Conservation (phyloP, 345 rosid genomes). For the Eucalyptus camaldulensis region DNA sequence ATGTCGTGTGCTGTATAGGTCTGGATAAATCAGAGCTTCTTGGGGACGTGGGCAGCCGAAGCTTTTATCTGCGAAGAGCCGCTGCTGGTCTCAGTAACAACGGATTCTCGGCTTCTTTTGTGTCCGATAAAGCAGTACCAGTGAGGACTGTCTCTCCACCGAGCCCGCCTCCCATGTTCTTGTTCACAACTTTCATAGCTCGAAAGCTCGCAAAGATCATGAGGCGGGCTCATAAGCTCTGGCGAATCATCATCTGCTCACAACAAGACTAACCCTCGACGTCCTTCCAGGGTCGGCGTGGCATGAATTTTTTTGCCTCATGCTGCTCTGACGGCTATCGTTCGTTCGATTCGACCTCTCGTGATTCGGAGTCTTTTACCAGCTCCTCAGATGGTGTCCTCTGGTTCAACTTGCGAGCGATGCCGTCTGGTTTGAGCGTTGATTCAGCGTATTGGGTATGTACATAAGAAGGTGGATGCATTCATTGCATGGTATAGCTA, state of each 20-base stretch:
- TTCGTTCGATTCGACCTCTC: neutral
- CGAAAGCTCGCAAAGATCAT: conserved; percentile 32
- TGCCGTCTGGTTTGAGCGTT: neutral
- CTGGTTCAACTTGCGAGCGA: neutral
- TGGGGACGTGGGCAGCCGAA: conserved; percentile 66
- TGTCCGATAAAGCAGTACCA: neutral
- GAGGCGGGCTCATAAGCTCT: conserved; percentile 47
- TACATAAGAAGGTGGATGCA: neutral
- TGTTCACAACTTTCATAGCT: conserved; percentile 29
- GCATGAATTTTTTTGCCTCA: neutral
- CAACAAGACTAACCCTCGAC: conserved; percentile 2
- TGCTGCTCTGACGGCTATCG: neutral
- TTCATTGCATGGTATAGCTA: neutral
- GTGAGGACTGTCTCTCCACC: conserved; percentile 4
- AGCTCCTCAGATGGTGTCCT: neutral
- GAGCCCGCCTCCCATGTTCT: conserved; percentile 8
- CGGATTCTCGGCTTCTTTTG: conserved; percentile 1
- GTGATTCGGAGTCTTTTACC: neutral
- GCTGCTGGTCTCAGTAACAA: conserved; percentile 5
- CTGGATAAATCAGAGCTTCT: conserved; percentile 47
- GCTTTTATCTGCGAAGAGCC: conserved; percentile 58
- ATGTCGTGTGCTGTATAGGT: conserved; percentile 13
- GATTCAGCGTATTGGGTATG: neutral
- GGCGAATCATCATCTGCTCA: conserved; percentile 59
- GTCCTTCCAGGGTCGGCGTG: neutral